Evolutionary conservation across 441 rosid species (phyloP).

Genomic region (Gossypium schwendimanii): DNA sequence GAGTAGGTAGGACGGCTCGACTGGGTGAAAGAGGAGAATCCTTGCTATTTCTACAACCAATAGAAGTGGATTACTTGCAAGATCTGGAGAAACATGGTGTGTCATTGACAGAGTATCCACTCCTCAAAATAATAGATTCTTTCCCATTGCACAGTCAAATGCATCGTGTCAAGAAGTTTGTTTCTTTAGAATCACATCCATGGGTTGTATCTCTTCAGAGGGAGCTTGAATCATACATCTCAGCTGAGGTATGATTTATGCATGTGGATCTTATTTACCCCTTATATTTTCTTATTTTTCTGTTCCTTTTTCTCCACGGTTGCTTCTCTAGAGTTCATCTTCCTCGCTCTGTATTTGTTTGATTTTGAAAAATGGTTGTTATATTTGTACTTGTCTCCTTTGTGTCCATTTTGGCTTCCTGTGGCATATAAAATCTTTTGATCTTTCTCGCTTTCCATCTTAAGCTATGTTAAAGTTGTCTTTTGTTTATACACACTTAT

Average conservation of each 20-base stretch:
- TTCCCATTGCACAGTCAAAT: slow-evolving; percentile 46
- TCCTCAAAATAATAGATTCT: slow-evolving; percentile 64
- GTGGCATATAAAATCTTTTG: background rate
- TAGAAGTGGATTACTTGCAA: slow-evolving; percentile 69
- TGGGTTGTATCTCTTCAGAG: slow-evolving; percentile 67
- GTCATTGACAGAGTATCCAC: slow-evolving; percentile 62
- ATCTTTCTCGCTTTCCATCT: background rate
- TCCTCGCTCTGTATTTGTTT: background rate
- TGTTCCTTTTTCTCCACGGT: background rate
- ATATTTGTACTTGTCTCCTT: background rate
- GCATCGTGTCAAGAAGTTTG: slow-evolving; percentile 40
- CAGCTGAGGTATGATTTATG: slow-evolving; percentile 37
- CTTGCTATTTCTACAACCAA: slow-evolving; percentile 73
- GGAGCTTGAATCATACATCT: slow-evolving; percentile 62
- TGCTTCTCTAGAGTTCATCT: background rate
- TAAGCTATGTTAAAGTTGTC: background rate
- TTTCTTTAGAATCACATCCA: slow-evolving; percentile 66
- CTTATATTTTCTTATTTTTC: background rate
- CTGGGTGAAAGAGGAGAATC: slow-evolving; percentile 91
- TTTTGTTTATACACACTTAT: background rate
- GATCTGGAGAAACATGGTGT: slow-evolving; percentile 85
- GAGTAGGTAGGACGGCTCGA: slow-evolving; percentile 97
- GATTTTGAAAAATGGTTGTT: background rate
- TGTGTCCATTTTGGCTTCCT: background rate
- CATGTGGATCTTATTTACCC: background rate